Conservation (phyloP, 164 flowering plant species). For the Annona squamosa region DNA sequence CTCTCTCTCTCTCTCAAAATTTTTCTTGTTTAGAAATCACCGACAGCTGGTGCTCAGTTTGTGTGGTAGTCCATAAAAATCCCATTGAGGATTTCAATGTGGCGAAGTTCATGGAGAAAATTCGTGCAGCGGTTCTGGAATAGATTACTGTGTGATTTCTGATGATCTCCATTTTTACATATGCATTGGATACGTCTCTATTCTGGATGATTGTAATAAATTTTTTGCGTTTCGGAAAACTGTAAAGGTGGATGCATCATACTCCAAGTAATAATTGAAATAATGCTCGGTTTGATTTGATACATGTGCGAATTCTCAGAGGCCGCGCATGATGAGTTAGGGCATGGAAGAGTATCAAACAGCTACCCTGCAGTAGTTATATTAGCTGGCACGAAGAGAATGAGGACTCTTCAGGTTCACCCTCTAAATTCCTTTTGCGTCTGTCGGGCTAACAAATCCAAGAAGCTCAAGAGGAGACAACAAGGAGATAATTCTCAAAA, state of each 20-base stretch:
- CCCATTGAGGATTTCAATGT: slow-evolving; percentile 1
- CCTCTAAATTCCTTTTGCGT: not conserved
- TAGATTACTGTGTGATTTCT: slow-evolving; percentile 59
- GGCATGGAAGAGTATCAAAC: not conserved
- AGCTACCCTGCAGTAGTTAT: not conserved
- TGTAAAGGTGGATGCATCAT: no score
- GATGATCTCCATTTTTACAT: not conserved
- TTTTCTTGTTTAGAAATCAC: no score
- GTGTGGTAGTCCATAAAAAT: no score
- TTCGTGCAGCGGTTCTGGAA: slow-evolving; percentile 69
- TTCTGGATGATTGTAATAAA: no score
- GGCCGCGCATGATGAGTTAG: not conserved
- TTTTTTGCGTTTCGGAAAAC: no score
- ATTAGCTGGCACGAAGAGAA: not conserved
- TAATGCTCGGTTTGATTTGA: not conserved
- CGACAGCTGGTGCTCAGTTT: no score
- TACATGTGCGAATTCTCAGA: not conserved
- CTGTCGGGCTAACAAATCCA: slow-evolving; percentile 15
- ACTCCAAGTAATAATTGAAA: no score
- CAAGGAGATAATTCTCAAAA: slow-evolving; percentile 9
- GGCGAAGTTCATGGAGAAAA: slow-evolving; percentile 82
- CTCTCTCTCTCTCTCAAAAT: no score
- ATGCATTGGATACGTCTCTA: no score
- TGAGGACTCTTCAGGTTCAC: slow-evolving; percentile 1
- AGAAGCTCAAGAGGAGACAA: slow-evolving; percentile 17